A percentile compares a stretch with the other conserved stretches of the same genome.
These are phyloP conservation scores for Venturia oleaginea DNA, from an alignment of 2,329 filamentous ascomycete genomes.

Conservation along the genomic window DNA sequence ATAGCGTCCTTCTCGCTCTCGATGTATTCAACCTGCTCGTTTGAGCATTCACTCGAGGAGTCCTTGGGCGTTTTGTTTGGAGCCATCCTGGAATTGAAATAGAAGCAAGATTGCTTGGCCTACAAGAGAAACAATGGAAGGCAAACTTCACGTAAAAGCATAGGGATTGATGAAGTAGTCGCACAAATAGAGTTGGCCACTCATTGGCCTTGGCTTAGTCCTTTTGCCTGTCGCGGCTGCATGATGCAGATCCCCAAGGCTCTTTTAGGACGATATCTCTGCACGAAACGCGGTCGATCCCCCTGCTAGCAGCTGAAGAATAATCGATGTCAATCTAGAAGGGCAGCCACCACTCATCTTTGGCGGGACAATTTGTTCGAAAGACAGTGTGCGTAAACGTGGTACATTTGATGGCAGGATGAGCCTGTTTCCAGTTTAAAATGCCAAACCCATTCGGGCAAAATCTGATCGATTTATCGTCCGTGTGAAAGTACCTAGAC, in stretches of 20 bases:
- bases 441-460: neutral
- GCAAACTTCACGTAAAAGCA: neutral
- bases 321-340: neutral
- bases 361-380: neutral
- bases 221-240: neutral
- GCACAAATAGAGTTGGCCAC: neutral
- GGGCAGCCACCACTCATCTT: neutral
- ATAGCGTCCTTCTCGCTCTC: conserved; percentile 5
- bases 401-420: neutral
- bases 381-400: neutral
- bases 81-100: neutral
- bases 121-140: neutral
- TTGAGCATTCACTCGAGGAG: neutral
- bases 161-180: neutral
- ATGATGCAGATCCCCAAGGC: neutral
- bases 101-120: neutral
- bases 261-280: neutral
- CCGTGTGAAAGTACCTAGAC: neutral
- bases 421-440: neutral
- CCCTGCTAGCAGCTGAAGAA: neutral
- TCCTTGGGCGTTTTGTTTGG: neutral
- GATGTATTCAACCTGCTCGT: neutral
- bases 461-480: neutral
- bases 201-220: neutral
- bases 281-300: conserved; percentile 1